phyloP scores from a whole-genome alignment of 148 eudicot genomes.

The Mesembryanthemum crystallinum region DNA sequence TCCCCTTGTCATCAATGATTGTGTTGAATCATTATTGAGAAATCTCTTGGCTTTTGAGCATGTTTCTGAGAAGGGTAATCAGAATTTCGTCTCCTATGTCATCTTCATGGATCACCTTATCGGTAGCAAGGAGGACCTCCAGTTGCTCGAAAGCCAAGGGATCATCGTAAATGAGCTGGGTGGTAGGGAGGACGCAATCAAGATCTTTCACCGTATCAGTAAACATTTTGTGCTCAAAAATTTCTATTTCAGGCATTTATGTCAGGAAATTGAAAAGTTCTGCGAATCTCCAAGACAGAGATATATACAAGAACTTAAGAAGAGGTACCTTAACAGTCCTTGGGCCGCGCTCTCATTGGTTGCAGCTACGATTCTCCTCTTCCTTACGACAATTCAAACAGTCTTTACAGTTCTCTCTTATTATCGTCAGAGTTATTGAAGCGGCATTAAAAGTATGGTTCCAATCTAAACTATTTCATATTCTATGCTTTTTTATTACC shows the following conservation, averaged over 20 bases:
- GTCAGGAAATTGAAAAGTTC: conserved; percentile 12
- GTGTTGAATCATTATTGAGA: conserved; percentile 1
- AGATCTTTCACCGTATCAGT: conserved; percentile 6
- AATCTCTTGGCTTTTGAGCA: conserved; percentile 10
- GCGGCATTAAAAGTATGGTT: not conserved
- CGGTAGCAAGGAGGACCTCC: conserved; percentile 11
- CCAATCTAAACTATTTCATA: too few relatives aligned
- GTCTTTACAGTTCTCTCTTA: not conserved
- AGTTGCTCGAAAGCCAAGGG: conserved; percentile 4
- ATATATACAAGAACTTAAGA: conserved; percentile 7
- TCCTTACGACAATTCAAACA: conserved; percentile 2
- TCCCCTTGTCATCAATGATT: conserved; percentile 1
- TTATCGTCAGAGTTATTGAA: not conserved
- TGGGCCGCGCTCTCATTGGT: conserved; percentile 3
- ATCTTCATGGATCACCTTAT: conserved; percentile 16
- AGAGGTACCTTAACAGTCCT: conserved; percentile 12
- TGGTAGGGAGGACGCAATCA: not conserved
- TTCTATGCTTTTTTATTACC: too few relatives aligned
- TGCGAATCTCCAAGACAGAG: conserved; percentile 11
- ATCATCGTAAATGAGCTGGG: conserved; percentile 12
- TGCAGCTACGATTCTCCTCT: conserved; percentile 6
- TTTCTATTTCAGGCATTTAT: conserved; percentile 13
- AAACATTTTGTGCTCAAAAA: conserved; percentile 14
- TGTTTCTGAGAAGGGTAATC: not conserved
- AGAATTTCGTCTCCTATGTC: conserved; percentile 10